Conservation (phyloP, 1,284 basidiomycete genomes). For the Athelia psychrophila region DNA sequence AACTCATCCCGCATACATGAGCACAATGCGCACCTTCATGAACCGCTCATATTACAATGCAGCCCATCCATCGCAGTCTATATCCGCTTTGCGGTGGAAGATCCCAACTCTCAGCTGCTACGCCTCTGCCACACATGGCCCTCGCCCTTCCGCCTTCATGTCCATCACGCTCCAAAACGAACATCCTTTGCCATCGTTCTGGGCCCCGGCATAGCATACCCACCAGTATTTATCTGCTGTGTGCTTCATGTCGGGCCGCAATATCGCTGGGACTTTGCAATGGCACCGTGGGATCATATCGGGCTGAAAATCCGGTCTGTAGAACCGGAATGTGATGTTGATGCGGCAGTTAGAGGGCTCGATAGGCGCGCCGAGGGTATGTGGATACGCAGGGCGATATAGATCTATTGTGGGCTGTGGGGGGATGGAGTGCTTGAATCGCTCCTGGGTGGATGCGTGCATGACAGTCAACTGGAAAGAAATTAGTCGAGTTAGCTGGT, state of each 20-base stretch:
- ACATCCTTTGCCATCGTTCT: slow-evolving; percentile 85
- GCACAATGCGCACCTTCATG: no score
- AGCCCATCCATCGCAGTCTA: slow-evolving; percentile 1
- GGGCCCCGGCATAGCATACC: slow-evolving; percentile 80
- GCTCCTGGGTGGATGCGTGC: slow-evolving; percentile 90
- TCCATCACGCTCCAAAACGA: slow-evolving; percentile 81
- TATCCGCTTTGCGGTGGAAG: neutral
- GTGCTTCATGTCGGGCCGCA: slow-evolving; percentile 78
- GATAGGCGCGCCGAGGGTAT: slow-evolving; percentile 25
- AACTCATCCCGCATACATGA: no score
- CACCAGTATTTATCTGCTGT: slow-evolving; percentile 76
- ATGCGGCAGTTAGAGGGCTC: slow-evolving; percentile 72
- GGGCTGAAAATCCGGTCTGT: slow-evolving; percentile 81
- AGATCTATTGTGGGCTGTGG: slow-evolving; percentile 75
- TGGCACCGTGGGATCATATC: slow-evolving; percentile 68
- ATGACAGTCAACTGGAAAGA: slow-evolving; percentile 76
- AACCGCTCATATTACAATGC: no score
- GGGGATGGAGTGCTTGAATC: slow-evolving; percentile 83
- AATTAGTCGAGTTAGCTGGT: neutral
- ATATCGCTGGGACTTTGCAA: slow-evolving; percentile 75
- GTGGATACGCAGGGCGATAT: slow-evolving; percentile 65
- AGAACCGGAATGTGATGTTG: slow-evolving; percentile 89
- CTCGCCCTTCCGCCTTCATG: slow-evolving; percentile 70
- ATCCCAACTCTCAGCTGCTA: no score
- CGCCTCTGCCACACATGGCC: slow-evolving; percentile 30